Evolutionary conservation across 495 filamentous ascomycete species (phyloP), one percentile per base, ranked within the genome.

Genomic region (Xylaria venustula): DNA sequence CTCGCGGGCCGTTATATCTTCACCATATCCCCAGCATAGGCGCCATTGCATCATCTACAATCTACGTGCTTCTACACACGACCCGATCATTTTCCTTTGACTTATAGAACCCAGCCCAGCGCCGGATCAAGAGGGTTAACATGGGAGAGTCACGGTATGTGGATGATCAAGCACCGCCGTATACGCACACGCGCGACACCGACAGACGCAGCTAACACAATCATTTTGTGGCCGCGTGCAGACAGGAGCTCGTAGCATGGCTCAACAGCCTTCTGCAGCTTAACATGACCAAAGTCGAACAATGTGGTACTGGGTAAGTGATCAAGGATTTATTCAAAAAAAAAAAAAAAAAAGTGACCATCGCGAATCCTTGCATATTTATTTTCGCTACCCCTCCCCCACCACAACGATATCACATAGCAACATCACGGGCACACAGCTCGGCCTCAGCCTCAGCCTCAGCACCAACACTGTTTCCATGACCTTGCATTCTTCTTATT

Each of bases 241-340:
- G 94, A 82, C 94, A 98, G 78, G 94, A 98, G 79, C 87, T 98
- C 61, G 83, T 98, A 61, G 87, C 88, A 78, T 98, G 94, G 94
- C 79, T 98, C 67, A 98, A 98, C 83, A 91, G 89, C 83, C 91
- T 98, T 53, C 86, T 98, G 56, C 90, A 96, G 80, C 85, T 98
- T 65, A 98, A 98, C 78, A 85, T 98, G 59, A 97, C 93, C 72
- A 97, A 96, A 77, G 89, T 98, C 72, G 94, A 98, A 77, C 95
- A 98, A 82, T 97, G 94, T 76, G 94, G 94, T 67, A 98, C 94
- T 67, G 94, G 94, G 94, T 98, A 89, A 67, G 89, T 73, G 71
- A 19, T 19, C n/a, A 45, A 45, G 6, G 15, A 8, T 15, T 3
- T 12, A 40, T 9, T 30, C 12, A 20, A n/a, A 37, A 20, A n/a